phyloP scores from a whole-genome alignment of 169 alveolate genomes.

The Plasmodium yoelii region DNA sequence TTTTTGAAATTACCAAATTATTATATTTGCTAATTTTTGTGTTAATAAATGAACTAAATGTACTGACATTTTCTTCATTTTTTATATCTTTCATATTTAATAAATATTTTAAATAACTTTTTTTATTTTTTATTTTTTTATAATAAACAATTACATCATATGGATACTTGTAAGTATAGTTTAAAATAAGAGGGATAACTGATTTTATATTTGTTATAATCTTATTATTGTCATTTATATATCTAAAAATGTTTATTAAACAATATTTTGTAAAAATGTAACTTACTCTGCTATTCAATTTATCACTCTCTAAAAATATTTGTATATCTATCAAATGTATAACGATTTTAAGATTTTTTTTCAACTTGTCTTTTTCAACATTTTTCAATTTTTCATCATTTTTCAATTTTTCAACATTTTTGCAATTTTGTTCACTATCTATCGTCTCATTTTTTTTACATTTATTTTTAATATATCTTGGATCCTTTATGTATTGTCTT shows the following conservation, averaged over 20 bases:
- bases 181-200: constrained; percentile 13
- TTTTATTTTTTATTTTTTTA: constrained; percentile 11
- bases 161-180: constrained; percentile 34
- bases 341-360: constrained; percentile 18
- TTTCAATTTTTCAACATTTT: neutral
- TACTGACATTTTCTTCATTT: neutral
- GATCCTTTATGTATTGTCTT: neutral
- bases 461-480: neutral
- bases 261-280: constrained; percentile 13
- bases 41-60: constrained; percentile 13
- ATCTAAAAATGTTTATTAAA: constrained; percentile 7
- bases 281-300: constrained; percentile 17
- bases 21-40: constrained; percentile 12
- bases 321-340: constrained; percentile 14
- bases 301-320: constrained; percentile 10
- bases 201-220: constrained; percentile 32
- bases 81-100: neutral
- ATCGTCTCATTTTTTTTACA: neutral
- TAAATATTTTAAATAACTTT: constrained; percentile 13
- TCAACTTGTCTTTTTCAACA: neutral
- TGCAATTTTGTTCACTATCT: neutral
- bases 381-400: neutral
- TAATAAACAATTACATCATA: constrained; percentile 19
- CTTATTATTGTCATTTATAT: neutral
- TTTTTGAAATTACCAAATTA: neutral